phyloP scores from a whole-genome alignment of 768 basidiomycete genomes.

The Phlebiopsis flavidoalba region DNA sequence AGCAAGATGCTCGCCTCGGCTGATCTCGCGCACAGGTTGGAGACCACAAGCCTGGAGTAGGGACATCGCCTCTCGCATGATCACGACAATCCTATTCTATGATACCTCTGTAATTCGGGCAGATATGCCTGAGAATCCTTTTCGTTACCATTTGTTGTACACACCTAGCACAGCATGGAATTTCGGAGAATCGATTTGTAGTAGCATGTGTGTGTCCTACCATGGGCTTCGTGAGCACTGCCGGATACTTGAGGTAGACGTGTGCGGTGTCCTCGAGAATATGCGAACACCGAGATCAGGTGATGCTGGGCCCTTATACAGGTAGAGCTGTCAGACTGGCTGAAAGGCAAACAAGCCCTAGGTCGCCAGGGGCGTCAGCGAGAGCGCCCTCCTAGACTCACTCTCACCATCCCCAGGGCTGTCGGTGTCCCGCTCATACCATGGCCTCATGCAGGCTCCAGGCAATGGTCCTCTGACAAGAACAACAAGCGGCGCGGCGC shows the following conservation, averaged over 20 bases:
- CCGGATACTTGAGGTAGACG: neutral
- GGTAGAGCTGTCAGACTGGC: neutral
- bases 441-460: neutral
- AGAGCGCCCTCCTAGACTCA: constrained; percentile 1
- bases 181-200: neutral
- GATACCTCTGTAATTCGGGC: neutral
- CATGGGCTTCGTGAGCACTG: neutral
- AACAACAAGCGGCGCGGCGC: constrained; percentile 30
- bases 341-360: neutral
- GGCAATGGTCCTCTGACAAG: constrained; percentile 8
- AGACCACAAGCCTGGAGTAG: neutral
- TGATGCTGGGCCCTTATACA: neutral
- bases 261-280: neutral
- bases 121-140: neutral
- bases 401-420: neutral
- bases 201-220: neutral
- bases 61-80: neutral
- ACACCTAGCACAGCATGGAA: neutral
- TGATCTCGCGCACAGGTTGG: neutral
- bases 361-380: constrained; percentile 1
- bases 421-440: constrained; percentile 1
- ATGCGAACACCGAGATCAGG: neutral
- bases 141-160: neutral
- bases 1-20: neutral
- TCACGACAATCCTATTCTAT: neutral